Base-by-base conservation (phyloP, 495 filamentous ascomycete species). In the Penicillium roqueforti region DNA sequence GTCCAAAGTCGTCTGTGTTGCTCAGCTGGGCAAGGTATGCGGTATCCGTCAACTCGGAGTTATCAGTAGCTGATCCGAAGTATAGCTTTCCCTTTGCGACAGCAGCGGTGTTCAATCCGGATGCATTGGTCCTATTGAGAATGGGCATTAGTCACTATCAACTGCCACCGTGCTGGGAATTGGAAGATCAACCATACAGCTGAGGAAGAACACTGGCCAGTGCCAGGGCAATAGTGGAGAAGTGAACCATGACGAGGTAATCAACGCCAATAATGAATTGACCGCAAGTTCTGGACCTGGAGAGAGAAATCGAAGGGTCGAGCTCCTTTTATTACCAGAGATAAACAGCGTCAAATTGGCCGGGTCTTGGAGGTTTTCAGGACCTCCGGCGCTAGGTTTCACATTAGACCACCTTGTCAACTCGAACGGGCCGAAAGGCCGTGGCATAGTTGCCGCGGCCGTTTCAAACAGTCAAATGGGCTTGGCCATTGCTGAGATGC, bases 11-110 rank as follows among this genome's bases (percentile, higher is more conserved):
- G 19, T 65, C 64, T 31, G 68, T 77, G 63, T 83, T 74, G 57
- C 61, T 73, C 32, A 78, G 59, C 22, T 68, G 61, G 6, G 63
- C 56, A 13, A 72, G 50, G 55, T 86, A 87, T 13, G 63, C 37
- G 9, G 70, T 51, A 64, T 87, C 80, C 18, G 61, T 75, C 48
- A 80, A 63, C 59, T 78, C 76, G 7, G 62, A 56, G 52, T 85
- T 83, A 47, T 83, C 72, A 19, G 81, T 82, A 0, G 78, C 80
- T 9, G 78, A 77, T 39, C 83, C 83, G 51, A 86, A 85, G 67
- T 84, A 86, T 14, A 68, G 32, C 47, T 77, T 71, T 51, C 81
- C 77, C 26, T 74, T 75, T 3, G 72, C 70, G 23, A 77, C 70
- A 38, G 79, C 79, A 43, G 83, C 78, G 16, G 76, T 68, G 50